phyloP scores from a whole-genome alignment of 495 filamentous ascomycete species.

The Astrothelium subdiscretum region DNA sequence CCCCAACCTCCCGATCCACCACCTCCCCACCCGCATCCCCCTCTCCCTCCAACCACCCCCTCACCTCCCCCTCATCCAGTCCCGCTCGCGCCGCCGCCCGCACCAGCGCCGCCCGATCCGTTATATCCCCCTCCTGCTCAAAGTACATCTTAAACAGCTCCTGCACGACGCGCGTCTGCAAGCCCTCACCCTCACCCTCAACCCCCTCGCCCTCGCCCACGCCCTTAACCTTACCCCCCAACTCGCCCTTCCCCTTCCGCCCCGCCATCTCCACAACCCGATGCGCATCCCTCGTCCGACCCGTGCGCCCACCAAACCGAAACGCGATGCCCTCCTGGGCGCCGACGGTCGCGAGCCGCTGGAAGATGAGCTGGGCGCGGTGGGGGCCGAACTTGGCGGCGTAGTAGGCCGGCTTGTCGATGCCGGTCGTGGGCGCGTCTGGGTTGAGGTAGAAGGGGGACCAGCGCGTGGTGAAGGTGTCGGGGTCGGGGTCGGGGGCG shows the following conservation, averaged over 20 bases:
- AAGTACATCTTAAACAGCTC: constrained; percentile 62
- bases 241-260: constrained; percentile 32
- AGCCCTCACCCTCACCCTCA: background rate
- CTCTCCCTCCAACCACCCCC: constrained; percentile 41
- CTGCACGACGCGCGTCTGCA: constrained; percentile 52
- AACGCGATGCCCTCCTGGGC: constrained; percentile 57
- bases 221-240: no score
- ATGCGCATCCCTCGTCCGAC: constrained; percentile 64
- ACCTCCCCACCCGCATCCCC: constrained; percentile 44
- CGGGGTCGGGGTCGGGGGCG: no score
- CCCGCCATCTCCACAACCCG: constrained; percentile 58
- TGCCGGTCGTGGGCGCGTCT: constrained; percentile 29
- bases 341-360: constrained; percentile 45
- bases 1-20: constrained; percentile 58
- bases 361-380: constrained; percentile 41
- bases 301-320: constrained; percentile 57
- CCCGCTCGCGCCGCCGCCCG: constrained; percentile 51
- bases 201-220: no score
- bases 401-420: constrained; percentile 48
- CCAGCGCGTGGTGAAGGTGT: constrained; percentile 65
- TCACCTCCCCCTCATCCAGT: constrained; percentile 44
- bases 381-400: constrained; percentile 46
- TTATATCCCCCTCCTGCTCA: constrained; percentile 66
- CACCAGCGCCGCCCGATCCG: constrained; percentile 43
- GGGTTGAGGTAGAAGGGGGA: constrained; percentile 73